Conservation (phyloP, 2,329 filamentous ascomycete genomes). For the Fusarium sp. region DNA sequence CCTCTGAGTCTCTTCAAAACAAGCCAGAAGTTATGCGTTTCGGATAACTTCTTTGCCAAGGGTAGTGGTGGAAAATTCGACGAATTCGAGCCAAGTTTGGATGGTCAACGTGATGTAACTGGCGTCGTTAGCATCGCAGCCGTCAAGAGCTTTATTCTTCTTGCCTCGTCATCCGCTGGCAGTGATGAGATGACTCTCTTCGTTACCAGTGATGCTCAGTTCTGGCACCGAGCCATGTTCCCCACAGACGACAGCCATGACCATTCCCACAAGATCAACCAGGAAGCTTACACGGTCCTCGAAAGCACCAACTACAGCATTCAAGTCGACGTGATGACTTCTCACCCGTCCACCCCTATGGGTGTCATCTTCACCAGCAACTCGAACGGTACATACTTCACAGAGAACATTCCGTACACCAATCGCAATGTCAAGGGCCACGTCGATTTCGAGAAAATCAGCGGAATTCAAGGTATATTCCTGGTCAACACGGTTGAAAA, state of each 20-base stretch:
- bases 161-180: conserved; percentile 79
- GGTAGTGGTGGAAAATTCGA: conserved; percentile 57
- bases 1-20: conserved; percentile 75
- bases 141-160: conserved; percentile 88
- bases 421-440: conserved; percentile 81
- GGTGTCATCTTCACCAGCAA: conserved; percentile 95
- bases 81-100: conserved; percentile 80
- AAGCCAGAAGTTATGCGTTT: conserved; percentile 82
- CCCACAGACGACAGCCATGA: conserved; percentile 78
- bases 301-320: conserved; percentile 99
- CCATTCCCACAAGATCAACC: conserved; percentile 74
- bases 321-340: conserved; percentile 90
- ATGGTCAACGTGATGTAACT: conserved; percentile 76
- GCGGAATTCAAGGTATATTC: conserved; percentile 90
- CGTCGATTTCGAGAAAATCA: conserved; percentile 96
- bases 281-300: conserved; percentile 91
- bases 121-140: conserved; percentile 85
- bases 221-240: conserved; percentile 94
- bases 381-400: conserved; percentile 96
- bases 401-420: conserved; percentile 88
- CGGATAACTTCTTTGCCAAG: conserved; percentile 82
- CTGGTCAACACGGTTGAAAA: conserved; percentile 92
- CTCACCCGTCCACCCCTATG: conserved; percentile 73
- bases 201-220: conserved; percentile 82
- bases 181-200: conserved; percentile 94